These are phyloP conservation scores for Blastocrithidia nonstop DNA, from an alignment of 208 protist genomes.

Conservation along the genomic window DNA sequence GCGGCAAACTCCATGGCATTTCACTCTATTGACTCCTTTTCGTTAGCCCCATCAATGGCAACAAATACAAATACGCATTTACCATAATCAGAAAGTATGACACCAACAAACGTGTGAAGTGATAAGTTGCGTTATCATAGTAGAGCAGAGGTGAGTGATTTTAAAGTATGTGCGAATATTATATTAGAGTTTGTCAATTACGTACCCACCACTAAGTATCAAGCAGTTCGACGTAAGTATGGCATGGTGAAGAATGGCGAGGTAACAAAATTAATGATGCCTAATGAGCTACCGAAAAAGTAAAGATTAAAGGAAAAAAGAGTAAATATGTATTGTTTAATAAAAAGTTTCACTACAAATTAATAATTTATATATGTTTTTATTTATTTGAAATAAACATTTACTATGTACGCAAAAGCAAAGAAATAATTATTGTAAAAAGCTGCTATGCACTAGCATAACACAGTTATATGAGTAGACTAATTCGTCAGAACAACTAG, in stretches of 20 bases:
- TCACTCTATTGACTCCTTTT: too few species aligned
- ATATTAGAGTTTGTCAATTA: constrained; percentile 72
- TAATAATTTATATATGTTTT: too few species aligned
- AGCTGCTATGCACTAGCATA: too few species aligned
- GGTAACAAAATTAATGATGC: constrained; percentile 51
- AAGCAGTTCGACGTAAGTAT: constrained; percentile 81
- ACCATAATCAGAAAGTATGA: too few species aligned
- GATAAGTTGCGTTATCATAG: constrained; percentile 52
- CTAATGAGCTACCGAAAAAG: constrained; percentile 27
- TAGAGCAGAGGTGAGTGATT: constrained; percentile 33
- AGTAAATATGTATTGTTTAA: background rate
- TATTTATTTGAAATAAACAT: too few species aligned
- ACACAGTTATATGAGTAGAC: too few species aligned
- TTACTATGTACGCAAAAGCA: background rate
- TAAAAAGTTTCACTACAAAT: background rate
- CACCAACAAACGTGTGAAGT: constrained; percentile 27
- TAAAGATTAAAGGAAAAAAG: constrained; percentile 3
- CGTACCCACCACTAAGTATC: constrained; percentile 70
- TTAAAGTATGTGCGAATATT: constrained; percentile 54
- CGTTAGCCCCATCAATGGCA: too few species aligned
- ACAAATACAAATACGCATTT: too few species aligned
- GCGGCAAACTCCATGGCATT: too few species aligned
- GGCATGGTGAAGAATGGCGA: constrained; percentile 58
- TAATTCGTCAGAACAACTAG: too few species aligned
- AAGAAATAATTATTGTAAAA: too few species aligned